Evolutionary conservation across 805 yeast genomes (phyloP).

Genomic region (Metschnikowia proteae): DNA sequence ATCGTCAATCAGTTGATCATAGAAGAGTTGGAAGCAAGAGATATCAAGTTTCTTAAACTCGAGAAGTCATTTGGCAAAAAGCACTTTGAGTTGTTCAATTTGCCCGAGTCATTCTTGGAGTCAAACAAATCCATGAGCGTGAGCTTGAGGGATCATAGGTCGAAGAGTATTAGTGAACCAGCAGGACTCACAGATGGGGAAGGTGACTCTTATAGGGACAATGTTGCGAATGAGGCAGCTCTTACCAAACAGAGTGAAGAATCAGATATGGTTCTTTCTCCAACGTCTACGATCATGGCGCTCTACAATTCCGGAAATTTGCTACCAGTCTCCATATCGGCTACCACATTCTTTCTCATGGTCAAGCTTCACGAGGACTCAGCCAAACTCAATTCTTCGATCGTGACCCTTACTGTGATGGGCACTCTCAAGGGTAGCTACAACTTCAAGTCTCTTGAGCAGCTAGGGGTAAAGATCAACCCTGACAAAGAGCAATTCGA

Average conservation of each 20-base stretch:
- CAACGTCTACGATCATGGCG: slow-evolving; percentile 13
- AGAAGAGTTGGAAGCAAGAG: slow-evolving; percentile 44
- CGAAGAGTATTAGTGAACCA: background rate
- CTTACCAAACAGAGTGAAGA: background rate
- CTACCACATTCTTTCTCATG: slow-evolving; percentile 31
- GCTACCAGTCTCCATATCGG: slow-evolving; percentile 32
- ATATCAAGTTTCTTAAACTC: slow-evolving; percentile 31
- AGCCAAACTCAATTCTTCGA: background rate
- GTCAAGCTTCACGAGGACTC: slow-evolving; percentile 20
- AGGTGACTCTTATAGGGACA: background rate
- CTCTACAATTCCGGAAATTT: slow-evolving; percentile 23
- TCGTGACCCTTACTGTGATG: slow-evolving; percentile 21
- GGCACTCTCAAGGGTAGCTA: slow-evolving; percentile 19
- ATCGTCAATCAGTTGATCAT: slow-evolving; percentile 49
- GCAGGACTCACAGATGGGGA: background rate
- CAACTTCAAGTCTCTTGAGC: slow-evolving; percentile 16
- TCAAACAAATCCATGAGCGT: slow-evolving; percentile 2
- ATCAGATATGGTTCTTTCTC: background rate
- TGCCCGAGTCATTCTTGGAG: slow-evolving; percentile 3
- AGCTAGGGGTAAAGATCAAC: slow-evolving; percentile 22
- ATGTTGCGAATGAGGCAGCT: background rate
- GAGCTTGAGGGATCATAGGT: background rate
- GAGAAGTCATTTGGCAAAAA: slow-evolving; percentile 4
- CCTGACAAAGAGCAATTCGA: slow-evolving; percentile 25
- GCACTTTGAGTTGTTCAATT: background rate